Conservation (phyloP, 108 stramenopile genomes). For the Cyclotella choctawhatcheeana region DNA sequence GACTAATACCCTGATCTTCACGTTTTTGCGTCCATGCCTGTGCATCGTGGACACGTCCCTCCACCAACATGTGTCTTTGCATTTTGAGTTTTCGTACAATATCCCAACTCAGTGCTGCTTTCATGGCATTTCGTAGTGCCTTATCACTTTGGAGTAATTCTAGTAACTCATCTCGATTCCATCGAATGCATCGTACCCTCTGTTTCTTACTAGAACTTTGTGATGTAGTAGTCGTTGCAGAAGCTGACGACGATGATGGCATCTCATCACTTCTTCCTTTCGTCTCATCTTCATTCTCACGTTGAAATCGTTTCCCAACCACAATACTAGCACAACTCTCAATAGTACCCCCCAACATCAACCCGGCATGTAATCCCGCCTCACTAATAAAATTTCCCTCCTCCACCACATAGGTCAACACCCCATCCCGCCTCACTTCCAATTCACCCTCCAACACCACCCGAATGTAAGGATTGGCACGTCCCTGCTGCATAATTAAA, state of each 20-base stretch:
- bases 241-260: too few relatives aligned
- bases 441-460: slow-evolving; percentile 78
- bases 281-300: background rate
- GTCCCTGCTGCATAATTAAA: slow-evolving; percentile 59
- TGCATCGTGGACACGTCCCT: slow-evolving; percentile 60
- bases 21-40: slow-evolving; percentile 75
- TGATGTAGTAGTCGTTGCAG: too few relatives aligned
- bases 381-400: slow-evolving; percentile 86
- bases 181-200: slow-evolving; percentile 52
- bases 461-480: slow-evolving; percentile 66
- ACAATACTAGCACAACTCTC: slow-evolving; percentile 74
- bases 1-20: slow-evolving; percentile 72
- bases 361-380: slow-evolving; percentile 80
- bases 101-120: slow-evolving; percentile 82
- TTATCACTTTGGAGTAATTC: slow-evolving; percentile 62
- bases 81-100: slow-evolving; percentile 86
- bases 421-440: slow-evolving; percentile 68
- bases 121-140: slow-evolving; percentile 60
- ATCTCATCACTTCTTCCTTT: background rate
- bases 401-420: slow-evolving; percentile 72
- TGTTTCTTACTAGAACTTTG: slow-evolving; percentile 7
- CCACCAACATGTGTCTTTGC: slow-evolving; percentile 66
- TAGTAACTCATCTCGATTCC: slow-evolving; percentile 77
- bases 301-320: slow-evolving; percentile 34
- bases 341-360: slow-evolving; percentile 68